Evolutionary conservation across 106 monocot species (phyloP).

Genomic region (Acanthochlamys bracteata): DNA sequence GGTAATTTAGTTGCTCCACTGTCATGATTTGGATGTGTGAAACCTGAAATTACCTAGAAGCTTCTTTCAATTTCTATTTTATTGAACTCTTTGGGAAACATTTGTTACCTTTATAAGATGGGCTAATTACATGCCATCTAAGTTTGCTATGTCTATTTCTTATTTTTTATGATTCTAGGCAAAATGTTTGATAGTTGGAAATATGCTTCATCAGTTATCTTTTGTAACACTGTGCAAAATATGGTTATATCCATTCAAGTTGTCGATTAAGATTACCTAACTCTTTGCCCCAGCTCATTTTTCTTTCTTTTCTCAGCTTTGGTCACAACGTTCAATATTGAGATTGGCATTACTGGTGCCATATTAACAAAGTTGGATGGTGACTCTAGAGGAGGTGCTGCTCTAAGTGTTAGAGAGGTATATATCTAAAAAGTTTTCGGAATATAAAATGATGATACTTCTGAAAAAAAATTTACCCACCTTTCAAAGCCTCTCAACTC

Average conservation of each 20-base stretch:
- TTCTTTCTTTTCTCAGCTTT: constrained; percentile 42
- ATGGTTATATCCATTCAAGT: not conserved
- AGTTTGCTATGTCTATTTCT: too few relatives aligned
- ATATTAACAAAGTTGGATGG: constrained; percentile 97
- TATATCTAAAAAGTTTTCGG: too few relatives aligned
- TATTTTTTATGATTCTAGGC: too few relatives aligned
- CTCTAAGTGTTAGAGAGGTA: constrained; percentile 97
- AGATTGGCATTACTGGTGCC: constrained; percentile 96
- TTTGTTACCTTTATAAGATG: not conserved
- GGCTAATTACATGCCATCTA: too few relatives aligned
- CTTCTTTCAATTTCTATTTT: too few relatives aligned
- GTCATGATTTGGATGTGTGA: not conserved
- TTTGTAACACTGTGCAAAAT: not conserved
- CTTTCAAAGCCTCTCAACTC: too few relatives aligned
- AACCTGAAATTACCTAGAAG: too few relatives aligned
- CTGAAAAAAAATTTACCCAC: too few relatives aligned
- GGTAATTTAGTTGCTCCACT: constrained; percentile 24
- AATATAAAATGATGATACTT: too few relatives aligned
- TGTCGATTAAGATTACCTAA: too few relatives aligned
- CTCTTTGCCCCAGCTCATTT: not conserved
- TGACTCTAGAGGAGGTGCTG: constrained; percentile 97
- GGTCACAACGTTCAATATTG: constrained; percentile 93
- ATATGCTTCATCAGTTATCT: constrained; percentile 2
- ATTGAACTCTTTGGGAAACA: not conserved
- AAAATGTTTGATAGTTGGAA: too few relatives aligned